Evolutionary conservation across 371 early-diverging fungal genomes (phyloP), one percentile per base, ranked within the genome.

Genomic region (Vittaforma corneae): DNA sequence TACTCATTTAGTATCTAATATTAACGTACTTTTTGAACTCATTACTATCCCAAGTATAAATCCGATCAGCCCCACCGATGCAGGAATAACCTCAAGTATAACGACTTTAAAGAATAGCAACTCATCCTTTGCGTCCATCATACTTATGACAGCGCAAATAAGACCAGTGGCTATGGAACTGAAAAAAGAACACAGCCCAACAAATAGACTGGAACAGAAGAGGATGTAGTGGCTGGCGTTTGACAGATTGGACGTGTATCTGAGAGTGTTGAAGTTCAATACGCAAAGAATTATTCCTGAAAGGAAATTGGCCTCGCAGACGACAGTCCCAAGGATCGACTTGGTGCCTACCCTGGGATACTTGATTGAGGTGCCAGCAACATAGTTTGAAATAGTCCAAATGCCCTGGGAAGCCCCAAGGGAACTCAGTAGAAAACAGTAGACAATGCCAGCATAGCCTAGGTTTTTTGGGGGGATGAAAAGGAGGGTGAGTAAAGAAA

Each of bases 291-390:
- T 52, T 24, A 80, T 60, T 33, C 73, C 64, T 44, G 58, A 52
- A 11, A 79, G 53, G 28, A 78, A 56, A 34, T 78, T 78, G 40
- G 77, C 77, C 40, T 80, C 80, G 52, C 80, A 80, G 16, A 80
- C 74, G 26, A 78, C 75, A 37, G 71, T 77, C 35, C 80, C 80
- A 4, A 80, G 42, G 6, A 80, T 45, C 16, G 74, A 53, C 61
- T 78, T 76, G 20, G 70, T 67, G 20, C 72, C 74, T 29, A 80
- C 61, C 29, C 67, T 38, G 20, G 80, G 80, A 0, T 47, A 47
- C 32, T 56, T 57, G 28, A 80, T 73, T 30, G 71, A 72, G 32
- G 74, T 68, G 6, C 78, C 80, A 51, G 70, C 54, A 24, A 74
- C 72, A 55, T 77, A 68, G 20, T 62, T 73, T 4, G 69, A 42